Evolutionary conservation across 148 eudicot genomes (phyloP).

Genomic region (Chenopodium berlandieri): DNA sequence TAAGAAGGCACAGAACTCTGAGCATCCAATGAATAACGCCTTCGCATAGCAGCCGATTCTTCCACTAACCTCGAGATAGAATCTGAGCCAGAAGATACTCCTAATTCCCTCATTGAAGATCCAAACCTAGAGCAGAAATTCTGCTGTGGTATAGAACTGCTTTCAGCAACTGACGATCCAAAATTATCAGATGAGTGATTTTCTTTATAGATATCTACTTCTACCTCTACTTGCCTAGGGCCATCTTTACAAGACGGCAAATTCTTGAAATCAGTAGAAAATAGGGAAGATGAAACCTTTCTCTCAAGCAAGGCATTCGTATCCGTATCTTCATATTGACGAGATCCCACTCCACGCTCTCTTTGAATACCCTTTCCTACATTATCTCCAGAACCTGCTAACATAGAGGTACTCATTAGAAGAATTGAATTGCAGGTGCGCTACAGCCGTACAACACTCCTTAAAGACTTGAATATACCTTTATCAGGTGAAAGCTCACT

Average conservation of each 20-base stretch:
- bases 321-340: slow-evolving; percentile 17
- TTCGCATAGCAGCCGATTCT: slow-evolving; percentile 36
- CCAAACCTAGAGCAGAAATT: slow-evolving; percentile 19
- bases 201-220: slow-evolving; percentile 31
- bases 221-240: slow-evolving; percentile 29
- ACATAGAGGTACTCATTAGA: slow-evolving; percentile 37
- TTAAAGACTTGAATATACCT: slow-evolving; percentile 42
- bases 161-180: slow-evolving; percentile 25
- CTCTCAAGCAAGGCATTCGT: slow-evolving; percentile 25
- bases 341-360: slow-evolving; percentile 29
- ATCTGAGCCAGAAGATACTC: slow-evolving; percentile 24
- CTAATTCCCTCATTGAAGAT: slow-evolving; percentile 27
- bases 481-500: slow-evolving; percentile 31
- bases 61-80: slow-evolving; percentile 34
- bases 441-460: slow-evolving; percentile 22
- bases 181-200: slow-evolving; percentile 28
- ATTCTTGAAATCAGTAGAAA: slow-evolving; percentile 26
- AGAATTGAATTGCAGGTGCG: slow-evolving; percentile 23
- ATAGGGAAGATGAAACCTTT: slow-evolving; percentile 24
- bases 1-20: slow-evolving; percentile 24
- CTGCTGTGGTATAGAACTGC: slow-evolving; percentile 21
- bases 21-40: slow-evolving; percentile 32
- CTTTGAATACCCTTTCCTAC: slow-evolving; percentile 22
- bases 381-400: slow-evolving; percentile 47
- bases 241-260: slow-evolving; percentile 31